Evolutionary conservation across 108 stramenopile genomes (phyloP), one percentile per base, ranked within the genome.

Genomic region (Pseudonitzschia multiseries): DNA sequence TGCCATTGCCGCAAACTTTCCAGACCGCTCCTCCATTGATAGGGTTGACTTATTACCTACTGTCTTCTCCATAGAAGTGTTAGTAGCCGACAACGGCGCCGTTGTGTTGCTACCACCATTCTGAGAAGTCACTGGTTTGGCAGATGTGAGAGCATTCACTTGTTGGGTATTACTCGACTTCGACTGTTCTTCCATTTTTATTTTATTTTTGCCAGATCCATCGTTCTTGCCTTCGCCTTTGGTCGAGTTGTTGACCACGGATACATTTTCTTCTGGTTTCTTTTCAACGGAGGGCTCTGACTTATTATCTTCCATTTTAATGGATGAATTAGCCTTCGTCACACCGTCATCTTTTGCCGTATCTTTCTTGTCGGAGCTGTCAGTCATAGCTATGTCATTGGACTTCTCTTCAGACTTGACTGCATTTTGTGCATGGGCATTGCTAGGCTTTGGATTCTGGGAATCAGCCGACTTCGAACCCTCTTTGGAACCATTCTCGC

Each of bases 1-100:
- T 13, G 88, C 89, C 89, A 93, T 93, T 8, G 92, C 89, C 44
- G 92, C 92, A 72, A 92, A 92, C 69, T 92, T 92, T 2, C 91
- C 91, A 29, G 86, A 65, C 57, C 61, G 27, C 46, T 78, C 67
- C 44, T 71, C 54, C 71, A 74, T 71, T 28, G 77, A 69, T 44
- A 78, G 48, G 6, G 50, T 51, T 51, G 54, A 0, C 50, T 68
- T 50, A 44, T 27, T n/a, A 5, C 15, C 67, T 68, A 29, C 51
- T 22, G 18, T 22, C 43, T 62, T 62, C 29, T 62, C 61, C 27
- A 18, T 8, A 4, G 43, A 31, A 31, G n/a, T 33, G 48, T 20
- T 67, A 10, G 42, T 67, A 67, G n/a, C 24, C 21, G 66, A n/a
- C 4, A 28, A 73, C 44, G 67, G 24, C 26, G 50, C 69, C 50